These are phyloP conservation scores for Mycena galopus DNA, from an alignment of 768 basidiomycete genomes.

Conservation along the genomic window DNA sequence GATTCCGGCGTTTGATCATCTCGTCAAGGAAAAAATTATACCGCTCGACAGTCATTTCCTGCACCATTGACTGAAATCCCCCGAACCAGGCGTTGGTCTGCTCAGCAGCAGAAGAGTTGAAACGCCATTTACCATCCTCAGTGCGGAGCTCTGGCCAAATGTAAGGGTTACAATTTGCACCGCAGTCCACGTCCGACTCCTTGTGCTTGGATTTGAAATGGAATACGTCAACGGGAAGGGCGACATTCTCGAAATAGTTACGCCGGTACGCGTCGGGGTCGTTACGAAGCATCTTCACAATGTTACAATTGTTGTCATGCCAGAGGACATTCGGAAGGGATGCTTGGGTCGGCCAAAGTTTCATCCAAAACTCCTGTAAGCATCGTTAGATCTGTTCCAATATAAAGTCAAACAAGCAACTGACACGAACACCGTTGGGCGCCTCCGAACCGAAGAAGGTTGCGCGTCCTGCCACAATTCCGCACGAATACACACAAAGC, in stretches of 20 bases:
- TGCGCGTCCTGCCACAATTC: background rate
- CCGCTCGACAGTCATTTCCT: no score
- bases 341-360: background rate
- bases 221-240: background rate
- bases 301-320: background rate
- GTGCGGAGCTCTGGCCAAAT: no score
- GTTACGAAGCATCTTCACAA: background rate
- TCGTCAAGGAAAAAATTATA: no score
- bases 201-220: conserved; percentile 10
- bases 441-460: conserved; percentile 2
- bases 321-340: background rate
- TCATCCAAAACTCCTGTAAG: background rate
- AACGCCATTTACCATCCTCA: no score
- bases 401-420: background rate
- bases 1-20: no score
- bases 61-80: no score
- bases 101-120: no score
- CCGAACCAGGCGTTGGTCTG: no score
- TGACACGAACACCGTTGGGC: background rate
- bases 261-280: background rate
- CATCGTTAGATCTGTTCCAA: background rate
- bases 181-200: background rate
- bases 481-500: background rate
- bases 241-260: background rate
- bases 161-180: no score